phyloP scores from a whole-genome alignment of 352 stramenopile genomes.

The Halophytophthora polymorphica region DNA sequence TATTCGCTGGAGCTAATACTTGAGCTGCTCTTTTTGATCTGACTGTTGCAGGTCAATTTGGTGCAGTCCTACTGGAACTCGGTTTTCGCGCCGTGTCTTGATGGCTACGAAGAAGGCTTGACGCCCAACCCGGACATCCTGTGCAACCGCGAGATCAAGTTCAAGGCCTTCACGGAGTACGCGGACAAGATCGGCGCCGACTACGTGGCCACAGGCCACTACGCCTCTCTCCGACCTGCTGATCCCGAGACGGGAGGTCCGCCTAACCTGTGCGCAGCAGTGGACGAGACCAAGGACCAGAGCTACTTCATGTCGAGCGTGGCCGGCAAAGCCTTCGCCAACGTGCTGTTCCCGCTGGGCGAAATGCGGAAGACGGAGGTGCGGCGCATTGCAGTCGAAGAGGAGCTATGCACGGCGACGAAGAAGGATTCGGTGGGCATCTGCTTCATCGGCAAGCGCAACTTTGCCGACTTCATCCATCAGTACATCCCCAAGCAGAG shows the following conservation, averaged over 20 bases:
- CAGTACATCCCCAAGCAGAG: slow-evolving; percentile 83
- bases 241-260: slow-evolving; percentile 2
- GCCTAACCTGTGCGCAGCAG: slow-evolving; percentile 79
- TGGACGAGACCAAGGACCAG: slow-evolving; percentile 93
- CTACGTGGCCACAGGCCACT: slow-evolving; percentile 96
- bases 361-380: slow-evolving; percentile 91
- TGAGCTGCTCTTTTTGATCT: slow-evolving; percentile 4
- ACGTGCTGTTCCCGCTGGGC: slow-evolving; percentile 95
- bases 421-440: slow-evolving; percentile 98
- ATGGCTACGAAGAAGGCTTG: slow-evolving; percentile 79
- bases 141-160: slow-evolving; percentile 99
- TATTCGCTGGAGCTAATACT: neutral
- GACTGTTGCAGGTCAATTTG: slow-evolving; percentile 68
- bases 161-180: slow-evolving; percentile 95
- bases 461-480: slow-evolving; percentile 91
- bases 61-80: slow-evolving; percentile 97
- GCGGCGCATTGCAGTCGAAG: slow-evolving; percentile 80
- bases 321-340: slow-evolving; percentile 53
- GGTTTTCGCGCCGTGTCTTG: slow-evolving; percentile 96
- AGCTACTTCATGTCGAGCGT: slow-evolving; percentile 96
- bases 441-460: slow-evolving; percentile 97
- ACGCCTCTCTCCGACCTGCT: slow-evolving; percentile 72
- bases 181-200: slow-evolving; percentile 82
- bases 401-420: slow-evolving; percentile 81
- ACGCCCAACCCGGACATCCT: slow-evolving; percentile 94